phyloP scores from a whole-genome alignment of 148 eudicot genomes.

The Camellia lanceoleosa region DNA sequence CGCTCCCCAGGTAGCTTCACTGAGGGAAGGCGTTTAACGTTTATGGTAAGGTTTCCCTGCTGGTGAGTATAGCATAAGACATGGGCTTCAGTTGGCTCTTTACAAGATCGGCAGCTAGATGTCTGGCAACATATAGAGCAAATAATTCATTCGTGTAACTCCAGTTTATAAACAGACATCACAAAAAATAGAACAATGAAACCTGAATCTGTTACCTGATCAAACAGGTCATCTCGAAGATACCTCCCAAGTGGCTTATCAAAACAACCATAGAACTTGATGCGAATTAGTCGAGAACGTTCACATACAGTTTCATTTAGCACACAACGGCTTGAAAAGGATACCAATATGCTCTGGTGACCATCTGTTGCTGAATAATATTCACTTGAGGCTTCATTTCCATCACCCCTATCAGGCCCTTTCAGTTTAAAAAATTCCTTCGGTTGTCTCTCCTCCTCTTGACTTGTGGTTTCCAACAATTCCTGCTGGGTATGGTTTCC shows the following conservation, averaged over 20 bases:
- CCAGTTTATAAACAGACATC: not conserved
- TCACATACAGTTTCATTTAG: conserved; percentile 87
- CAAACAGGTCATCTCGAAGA: conserved; percentile 82
- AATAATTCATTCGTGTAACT: not conserved
- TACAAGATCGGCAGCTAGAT: conserved; percentile 68
- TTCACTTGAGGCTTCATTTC: conserved; percentile 47
- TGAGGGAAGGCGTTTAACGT: conserved; percentile 65
- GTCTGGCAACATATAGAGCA: conserved; percentile 43
- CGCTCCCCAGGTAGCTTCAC: conserved; percentile 73
- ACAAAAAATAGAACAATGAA: not conserved
- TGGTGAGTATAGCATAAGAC: conserved; percentile 86
- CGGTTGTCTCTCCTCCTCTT: conserved; percentile 34
- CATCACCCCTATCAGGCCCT: conserved; percentile 29
- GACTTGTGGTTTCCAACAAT: conserved; percentile 16
- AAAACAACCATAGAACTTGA: conserved; percentile 82
- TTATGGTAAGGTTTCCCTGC: conserved; percentile 84
- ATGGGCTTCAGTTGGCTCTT: conserved; percentile 90
- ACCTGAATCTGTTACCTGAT: conserved; percentile 52
- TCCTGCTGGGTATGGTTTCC: conserved; percentile 29
- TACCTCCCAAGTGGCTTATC: conserved; percentile 95
- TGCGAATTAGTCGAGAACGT: conserved; percentile 82
- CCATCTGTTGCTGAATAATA: conserved; percentile 53
- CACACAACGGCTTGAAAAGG: conserved; percentile 88
- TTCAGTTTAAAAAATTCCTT: conserved; percentile 17
- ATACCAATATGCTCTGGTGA: conserved; percentile 82